phyloP scores from a whole-genome alignment of 2,329 filamentous ascomycete species.

The Coniochaeta sp. region DNA sequence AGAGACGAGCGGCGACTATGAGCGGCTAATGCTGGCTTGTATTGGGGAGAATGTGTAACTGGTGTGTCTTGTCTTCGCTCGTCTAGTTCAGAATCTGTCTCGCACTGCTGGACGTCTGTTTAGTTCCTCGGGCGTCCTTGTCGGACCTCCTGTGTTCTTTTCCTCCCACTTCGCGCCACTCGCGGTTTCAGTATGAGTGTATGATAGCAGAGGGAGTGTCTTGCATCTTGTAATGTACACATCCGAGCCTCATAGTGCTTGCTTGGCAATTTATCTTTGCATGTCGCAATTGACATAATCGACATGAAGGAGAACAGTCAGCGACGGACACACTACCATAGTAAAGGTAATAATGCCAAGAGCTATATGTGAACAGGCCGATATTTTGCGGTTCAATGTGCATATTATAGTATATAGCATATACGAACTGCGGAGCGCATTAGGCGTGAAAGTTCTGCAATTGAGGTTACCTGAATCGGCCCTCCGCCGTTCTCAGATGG shows the following conservation, averaged over 20 bases:
- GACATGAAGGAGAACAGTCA: too few species aligned
- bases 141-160: background rate
- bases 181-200: background rate
- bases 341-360: too few species aligned
- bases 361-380: background rate
- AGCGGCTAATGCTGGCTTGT: constrained; percentile 66
- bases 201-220: background rate
- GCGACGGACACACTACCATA: too few species aligned
- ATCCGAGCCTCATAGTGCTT: too few species aligned
- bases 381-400: background rate
- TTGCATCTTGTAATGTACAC: too few species aligned
- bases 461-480: too few species aligned
- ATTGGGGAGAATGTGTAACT: constrained; percentile 32
- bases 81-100: background rate
- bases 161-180: too few species aligned
- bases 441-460: background rate
- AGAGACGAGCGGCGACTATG: constrained; percentile 82
- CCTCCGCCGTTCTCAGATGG: too few species aligned
- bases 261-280: too few species aligned
- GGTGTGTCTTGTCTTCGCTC: constrained; percentile 10
- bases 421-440: background rate
- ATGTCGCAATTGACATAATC: too few species aligned
- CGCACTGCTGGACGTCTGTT: background rate
- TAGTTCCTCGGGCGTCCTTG: background rate
- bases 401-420: background rate